phyloP scores from a whole-genome alignment of 495 filamentous ascomycete genomes.

The Xylaria telfairii region DNA sequence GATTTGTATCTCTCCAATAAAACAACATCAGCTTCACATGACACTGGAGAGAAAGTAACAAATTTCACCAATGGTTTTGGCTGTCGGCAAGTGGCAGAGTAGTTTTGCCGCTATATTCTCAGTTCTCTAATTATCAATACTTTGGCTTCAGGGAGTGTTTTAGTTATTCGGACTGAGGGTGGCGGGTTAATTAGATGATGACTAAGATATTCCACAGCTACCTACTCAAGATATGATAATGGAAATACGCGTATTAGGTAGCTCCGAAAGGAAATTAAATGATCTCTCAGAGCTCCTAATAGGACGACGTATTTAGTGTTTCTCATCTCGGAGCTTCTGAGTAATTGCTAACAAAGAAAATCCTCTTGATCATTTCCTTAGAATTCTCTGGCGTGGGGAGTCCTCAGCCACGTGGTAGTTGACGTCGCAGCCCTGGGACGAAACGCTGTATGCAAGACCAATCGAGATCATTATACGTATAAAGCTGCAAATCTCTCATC shows the following conservation, averaged over 20 bases:
- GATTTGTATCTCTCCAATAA: constrained; percentile 61
- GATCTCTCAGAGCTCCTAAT: neutral
- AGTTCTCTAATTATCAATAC: neutral
- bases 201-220: neutral
- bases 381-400: no score
- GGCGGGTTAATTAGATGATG: neutral
- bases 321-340: no score
- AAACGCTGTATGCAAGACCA: no score
- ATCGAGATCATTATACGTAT: no score
- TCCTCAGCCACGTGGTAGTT: no score
- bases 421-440: no score
- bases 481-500: no score
- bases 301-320: neutral
- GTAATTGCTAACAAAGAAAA: no score
- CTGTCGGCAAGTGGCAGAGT: neutral
- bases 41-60: constrained; percentile 58
- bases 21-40: constrained; percentile 68
- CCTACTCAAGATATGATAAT: neutral
- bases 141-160: neutral
- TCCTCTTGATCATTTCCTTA: no score
- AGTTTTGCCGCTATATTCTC: neutral
- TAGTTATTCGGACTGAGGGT: neutral
- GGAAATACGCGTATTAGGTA: neutral
- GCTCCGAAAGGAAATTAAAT: neutral
- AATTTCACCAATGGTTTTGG: neutral